Evolutionary conservation across 164 flowering plant genomes (phyloP).

Genomic region (Kingdonia uniflora): DNA sequence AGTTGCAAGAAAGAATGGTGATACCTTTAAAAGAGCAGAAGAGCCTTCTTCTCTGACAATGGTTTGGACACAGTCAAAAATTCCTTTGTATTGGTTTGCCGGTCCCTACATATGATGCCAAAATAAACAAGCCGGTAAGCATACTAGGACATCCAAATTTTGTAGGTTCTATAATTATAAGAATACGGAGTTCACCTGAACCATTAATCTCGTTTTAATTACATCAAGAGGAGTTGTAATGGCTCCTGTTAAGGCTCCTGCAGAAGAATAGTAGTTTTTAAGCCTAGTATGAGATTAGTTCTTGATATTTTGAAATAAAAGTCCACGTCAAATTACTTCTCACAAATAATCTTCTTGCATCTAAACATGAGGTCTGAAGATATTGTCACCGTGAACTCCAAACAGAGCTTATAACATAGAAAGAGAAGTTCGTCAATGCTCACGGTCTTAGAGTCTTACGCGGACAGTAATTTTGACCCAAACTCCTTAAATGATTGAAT

Average conservation of each 20-base stretch:
- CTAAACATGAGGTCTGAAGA: too few species aligned
- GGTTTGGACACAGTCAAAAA: constrained; percentile 59
- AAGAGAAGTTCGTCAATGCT: too few species aligned
- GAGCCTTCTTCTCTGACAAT: constrained; percentile 78
- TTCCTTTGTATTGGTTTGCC: constrained; percentile 63
- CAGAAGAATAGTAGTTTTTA: neutral
- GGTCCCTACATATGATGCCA: constrained; percentile 43
- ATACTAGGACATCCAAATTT: neutral
- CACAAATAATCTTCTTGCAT: too few species aligned
- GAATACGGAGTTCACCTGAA: constrained; percentile 48
- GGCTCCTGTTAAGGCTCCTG: constrained; percentile 94
- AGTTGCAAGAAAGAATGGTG: neutral
- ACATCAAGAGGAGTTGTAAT: constrained; percentile 95
- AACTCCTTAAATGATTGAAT: too few species aligned
- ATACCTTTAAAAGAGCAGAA: constrained; percentile 70
- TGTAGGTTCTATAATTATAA: neutral
- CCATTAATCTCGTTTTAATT: constrained; percentile 89
- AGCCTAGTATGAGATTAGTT: too few species aligned
- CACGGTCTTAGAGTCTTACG: too few species aligned
- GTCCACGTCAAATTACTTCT: too few species aligned
- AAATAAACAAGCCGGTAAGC: neutral
- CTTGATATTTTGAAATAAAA: too few species aligned
- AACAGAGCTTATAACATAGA: too few species aligned
- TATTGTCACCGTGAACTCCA: too few species aligned
- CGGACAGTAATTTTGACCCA: too few species aligned